Conservation (phyloP, 768 basidiomycete genomes). For the Pholiota conissans region DNA sequence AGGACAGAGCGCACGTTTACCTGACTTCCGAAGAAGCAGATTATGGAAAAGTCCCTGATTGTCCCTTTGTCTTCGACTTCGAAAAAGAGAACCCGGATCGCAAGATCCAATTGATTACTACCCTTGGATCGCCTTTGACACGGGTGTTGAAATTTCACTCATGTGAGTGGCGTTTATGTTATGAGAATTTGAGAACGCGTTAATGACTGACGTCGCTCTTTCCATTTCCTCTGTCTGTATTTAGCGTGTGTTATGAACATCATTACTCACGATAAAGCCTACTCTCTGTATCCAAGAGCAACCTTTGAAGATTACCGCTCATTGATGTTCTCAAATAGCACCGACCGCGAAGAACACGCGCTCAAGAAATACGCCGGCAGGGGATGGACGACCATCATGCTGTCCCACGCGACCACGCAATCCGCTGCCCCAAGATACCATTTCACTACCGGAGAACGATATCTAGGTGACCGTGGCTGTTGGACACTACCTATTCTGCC, state of each 20-base stretch:
- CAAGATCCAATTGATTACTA: conserved; percentile 3
- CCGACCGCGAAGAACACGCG: background rate
- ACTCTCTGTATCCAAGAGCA: background rate
- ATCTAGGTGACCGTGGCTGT: background rate
- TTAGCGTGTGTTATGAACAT: conserved; percentile 6
- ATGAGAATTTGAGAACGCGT: background rate
- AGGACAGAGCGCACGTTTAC: background rate
- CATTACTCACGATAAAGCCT: conserved; percentile 6
- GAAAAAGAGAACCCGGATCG: background rate
- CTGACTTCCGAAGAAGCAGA: background rate
- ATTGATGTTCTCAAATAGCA: background rate
- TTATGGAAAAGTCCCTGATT: background rate
- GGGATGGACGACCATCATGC: background rate
- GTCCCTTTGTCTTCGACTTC: background rate
- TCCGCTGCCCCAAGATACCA: background rate
- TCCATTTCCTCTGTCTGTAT: background rate
- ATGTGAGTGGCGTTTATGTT: background rate
- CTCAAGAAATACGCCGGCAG: background rate
- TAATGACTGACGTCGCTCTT: no score
- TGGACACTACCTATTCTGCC: background rate
- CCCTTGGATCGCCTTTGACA: background rate
- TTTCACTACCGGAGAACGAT: background rate
- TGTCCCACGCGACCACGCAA: background rate
- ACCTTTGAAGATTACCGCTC: background rate
- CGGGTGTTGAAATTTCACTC: conserved; percentile 1